Base-by-base conservation (phyloP, 2,329 filamentous ascomycete genomes). In the Aspergillus felis region DNA sequence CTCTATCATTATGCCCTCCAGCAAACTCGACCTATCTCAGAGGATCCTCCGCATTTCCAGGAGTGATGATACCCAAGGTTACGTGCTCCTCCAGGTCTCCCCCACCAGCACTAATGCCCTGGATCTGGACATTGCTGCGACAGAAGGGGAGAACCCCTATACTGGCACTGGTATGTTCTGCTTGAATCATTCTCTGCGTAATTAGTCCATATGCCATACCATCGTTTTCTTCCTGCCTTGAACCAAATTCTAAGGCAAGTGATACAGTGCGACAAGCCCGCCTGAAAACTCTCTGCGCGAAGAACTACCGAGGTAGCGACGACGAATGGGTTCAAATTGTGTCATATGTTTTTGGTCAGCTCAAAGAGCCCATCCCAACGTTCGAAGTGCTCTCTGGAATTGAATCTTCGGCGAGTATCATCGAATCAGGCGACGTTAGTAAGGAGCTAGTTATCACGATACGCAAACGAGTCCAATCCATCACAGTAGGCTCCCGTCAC, bases 121-220 rank as follows among this genome's bases (percentile, higher is more conserved):
- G 9, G 82, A 86, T 64, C 67, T 86, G 41, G 78, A 78, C 54
- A 74, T 87, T 28, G 73, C 81, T 10, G 84, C 81, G 25, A 86
- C 84, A 27, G 84, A 87, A 67, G 81, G 82, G 50, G 80, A 84
- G 60, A 74, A 72, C 55, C 79, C 83, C 12, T 87, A 82, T 68
- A 73, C 77, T 24, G 72, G 74, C 7, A 75, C 74, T 56, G 70
- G 81, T 83, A 68, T 51, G 68, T 58, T 47, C 24, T 25, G 5
- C 2, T 14, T 47, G n/a, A 8, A 24, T 47, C 5, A 47, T 25
- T 47, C 2, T 14, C 12, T 14, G 10, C 5, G 14, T 47, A 14
- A 47, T 47, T 10, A n/a, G 41, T 20, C 3, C 4, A 44, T 44
- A 10, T 22, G 20, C 22, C 41, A 10, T 22, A 12, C 3, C 32